phyloP scores from a whole-genome alignment of 148 eudicot genomes.

The Salicornia ramosissima region DNA sequence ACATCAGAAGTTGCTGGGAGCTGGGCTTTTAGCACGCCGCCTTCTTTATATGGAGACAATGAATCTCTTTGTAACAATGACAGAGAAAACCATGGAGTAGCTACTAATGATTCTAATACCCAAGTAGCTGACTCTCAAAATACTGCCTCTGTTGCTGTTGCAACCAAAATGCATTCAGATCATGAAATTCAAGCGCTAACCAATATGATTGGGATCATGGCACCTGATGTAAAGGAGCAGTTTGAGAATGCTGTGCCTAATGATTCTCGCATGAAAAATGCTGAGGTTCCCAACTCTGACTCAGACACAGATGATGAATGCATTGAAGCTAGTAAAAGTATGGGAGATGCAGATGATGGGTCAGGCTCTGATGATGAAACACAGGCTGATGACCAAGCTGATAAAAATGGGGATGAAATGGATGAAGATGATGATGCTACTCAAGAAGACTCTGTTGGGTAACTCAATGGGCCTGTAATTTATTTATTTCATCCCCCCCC shows the following conservation, averaged over 20 bases:
- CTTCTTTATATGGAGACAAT: constrained; percentile 75
- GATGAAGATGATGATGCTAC: constrained; percentile 66
- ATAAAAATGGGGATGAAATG: constrained; percentile 35
- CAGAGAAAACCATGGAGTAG: constrained; percentile 27
- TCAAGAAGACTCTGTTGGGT: constrained; percentile 66
- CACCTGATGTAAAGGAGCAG: constrained; percentile 70
- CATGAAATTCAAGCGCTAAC: constrained; percentile 55
- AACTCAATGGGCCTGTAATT: neutral
- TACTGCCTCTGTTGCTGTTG: constrained; percentile 24
- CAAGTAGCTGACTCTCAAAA: constrained; percentile 65
- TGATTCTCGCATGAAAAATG: constrained; percentile 26
- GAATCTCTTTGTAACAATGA: constrained; percentile 47
- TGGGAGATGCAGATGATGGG: constrained; percentile 24
- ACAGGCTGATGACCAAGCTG: constrained; percentile 29
- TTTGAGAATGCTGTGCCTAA: constrained; percentile 39
- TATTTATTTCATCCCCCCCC: too few species aligned
- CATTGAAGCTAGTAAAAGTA: constrained; percentile 36
- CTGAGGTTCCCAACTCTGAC: constrained; percentile 48
- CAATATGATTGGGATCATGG: constrained; percentile 80
- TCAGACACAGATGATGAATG: constrained; percentile 63
- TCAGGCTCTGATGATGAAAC: constrained; percentile 55
- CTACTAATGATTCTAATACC: constrained; percentile 40
- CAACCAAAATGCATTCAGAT: constrained; percentile 27
- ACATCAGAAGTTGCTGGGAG: constrained; percentile 89
- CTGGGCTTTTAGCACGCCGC: constrained; percentile 78